These are phyloP conservation scores for Apiotrichum sp. DNA, from an alignment of 1,284 basidiomycete species.

Conservation along the genomic window DNA sequence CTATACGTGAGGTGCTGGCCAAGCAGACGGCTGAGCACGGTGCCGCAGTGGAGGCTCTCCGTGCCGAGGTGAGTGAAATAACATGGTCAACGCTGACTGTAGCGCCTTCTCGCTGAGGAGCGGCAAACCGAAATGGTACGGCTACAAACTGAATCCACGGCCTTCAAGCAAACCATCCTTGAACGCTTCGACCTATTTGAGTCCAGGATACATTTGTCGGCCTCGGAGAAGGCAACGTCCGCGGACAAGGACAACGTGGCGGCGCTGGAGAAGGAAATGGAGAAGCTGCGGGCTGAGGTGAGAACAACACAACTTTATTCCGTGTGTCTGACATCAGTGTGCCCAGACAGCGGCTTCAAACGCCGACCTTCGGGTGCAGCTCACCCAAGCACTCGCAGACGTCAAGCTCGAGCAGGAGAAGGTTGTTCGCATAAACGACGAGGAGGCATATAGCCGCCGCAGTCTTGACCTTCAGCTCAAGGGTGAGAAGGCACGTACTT, in stretches of 20 bases:
- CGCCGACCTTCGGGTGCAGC: constrained; percentile 11
- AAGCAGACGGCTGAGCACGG: constrained; percentile 3
- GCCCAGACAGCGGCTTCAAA: background rate
- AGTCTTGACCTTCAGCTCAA: constrained; percentile 17
- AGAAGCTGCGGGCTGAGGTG: constrained; percentile 7
- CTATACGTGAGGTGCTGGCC: constrained; percentile 7
- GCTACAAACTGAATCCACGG: constrained; percentile 3
- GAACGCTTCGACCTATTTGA: constrained; percentile 6
- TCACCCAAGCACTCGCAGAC: constrained; percentile 7
- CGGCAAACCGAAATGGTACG: constrained; percentile 2
- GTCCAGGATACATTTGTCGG: background rate
- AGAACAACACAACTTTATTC: background rate
- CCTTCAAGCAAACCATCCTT: constrained; percentile 3
- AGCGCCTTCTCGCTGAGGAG: constrained; percentile 11
- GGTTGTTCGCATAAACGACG: constrained; percentile 8
- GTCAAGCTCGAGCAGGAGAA: constrained; percentile 13
- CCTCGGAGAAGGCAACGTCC: background rate
- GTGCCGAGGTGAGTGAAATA: background rate
- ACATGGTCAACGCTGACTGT: background rate
- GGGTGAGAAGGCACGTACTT: constrained; percentile 15
- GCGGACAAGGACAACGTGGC: background rate
- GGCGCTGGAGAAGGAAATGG: constrained; percentile 7
- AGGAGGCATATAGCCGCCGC: constrained; percentile 9
- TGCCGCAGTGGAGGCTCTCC: background rate
- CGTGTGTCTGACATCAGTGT: constrained; percentile 5